Conservation (phyloP, 345 rosid genomes). For the Psidium friedrichsthalianum region DNA sequence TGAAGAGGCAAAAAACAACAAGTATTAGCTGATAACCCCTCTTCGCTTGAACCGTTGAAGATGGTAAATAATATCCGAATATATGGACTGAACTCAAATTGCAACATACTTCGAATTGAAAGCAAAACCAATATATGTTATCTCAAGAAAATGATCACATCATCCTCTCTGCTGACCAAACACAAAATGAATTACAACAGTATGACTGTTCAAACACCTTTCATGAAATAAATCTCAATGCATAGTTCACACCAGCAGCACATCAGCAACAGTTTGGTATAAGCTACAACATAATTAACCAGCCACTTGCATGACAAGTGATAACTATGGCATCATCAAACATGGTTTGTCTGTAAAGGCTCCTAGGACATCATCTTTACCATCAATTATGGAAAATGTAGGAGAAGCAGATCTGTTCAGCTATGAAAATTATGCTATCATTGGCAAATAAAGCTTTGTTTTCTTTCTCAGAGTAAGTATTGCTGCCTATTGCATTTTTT, state of each 20-base stretch:
- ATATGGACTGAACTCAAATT: background rate
- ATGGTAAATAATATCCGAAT: background rate
- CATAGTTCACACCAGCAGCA: background rate
- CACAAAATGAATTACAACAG: background rate
- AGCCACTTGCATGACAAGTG: background rate
- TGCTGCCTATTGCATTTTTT: background rate
- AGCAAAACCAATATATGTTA: background rate
- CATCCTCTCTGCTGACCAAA: background rate
- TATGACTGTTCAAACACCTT: background rate
- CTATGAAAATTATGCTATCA: background rate
- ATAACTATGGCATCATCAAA: background rate
- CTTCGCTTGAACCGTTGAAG: background rate
- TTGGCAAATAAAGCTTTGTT: background rate
- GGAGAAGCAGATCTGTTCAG: background rate
- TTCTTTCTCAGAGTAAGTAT: background rate
- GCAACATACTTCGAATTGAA: background rate
- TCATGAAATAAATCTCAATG: background rate
- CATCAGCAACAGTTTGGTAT: accelerated
- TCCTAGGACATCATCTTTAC: no score
- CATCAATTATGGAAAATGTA: no score
- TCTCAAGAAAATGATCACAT: background rate
- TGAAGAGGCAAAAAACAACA: constrained; percentile 19
- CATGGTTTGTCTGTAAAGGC: no score
- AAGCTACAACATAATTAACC: accelerated
- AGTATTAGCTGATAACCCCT: background rate